Base-by-base conservation (phyloP, 495 filamentous ascomycete species). In the Xylaria palmicola region DNA sequence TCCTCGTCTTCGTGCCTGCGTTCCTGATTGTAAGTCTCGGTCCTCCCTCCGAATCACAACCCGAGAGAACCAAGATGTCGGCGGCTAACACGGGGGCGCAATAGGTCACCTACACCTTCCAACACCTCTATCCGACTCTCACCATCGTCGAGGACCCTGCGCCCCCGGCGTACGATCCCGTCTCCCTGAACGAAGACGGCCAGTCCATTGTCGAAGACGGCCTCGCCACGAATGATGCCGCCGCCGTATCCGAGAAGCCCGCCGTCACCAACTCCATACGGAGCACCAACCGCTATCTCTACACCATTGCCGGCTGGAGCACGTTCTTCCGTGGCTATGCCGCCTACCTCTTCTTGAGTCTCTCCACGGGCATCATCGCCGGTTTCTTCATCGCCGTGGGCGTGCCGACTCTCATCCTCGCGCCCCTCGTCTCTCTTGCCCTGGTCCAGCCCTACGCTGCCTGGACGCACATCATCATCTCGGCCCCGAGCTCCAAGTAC, bases 61-160 rank as follows among this genome's bases (percentile, higher is more conserved):
- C 24, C 43, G 17, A 45, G 43, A 24, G 30, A 34, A 9, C 24
- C 19, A 19, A 50, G 19, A 19, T 20, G 6, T 15, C 34, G 0
- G 20, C 51, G 1, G 51, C 71, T 72, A 62, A 70, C 39, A 20
- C 22, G 26, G 17, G 10, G n/a, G n/a, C n/a, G 26, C 47, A 44
- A 47, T 34, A 80, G 76, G 49, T 75, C 52, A 56, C 61, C 40
- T 81, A 81, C 65, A 76, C 75, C 17, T 65, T 80, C 32, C 62
- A 66, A 26, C 44, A 63, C 51, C 30, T 81, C 47, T 76, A 73
- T 55, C 74, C 77, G 13, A 77, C 74, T 12, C 74, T 81, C 24
- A 74, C 78, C 45, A 79, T 79, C 52, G 68, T 81, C 62, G 79
- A 81, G 56, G 78, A 81, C 63, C 78, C 77, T n/a, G 75, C 72